These are phyloP conservation scores for Metarhizium guizhouense DNA, from an alignment of 2,329 filamentous ascomycete species.

Conservation along the genomic window DNA sequence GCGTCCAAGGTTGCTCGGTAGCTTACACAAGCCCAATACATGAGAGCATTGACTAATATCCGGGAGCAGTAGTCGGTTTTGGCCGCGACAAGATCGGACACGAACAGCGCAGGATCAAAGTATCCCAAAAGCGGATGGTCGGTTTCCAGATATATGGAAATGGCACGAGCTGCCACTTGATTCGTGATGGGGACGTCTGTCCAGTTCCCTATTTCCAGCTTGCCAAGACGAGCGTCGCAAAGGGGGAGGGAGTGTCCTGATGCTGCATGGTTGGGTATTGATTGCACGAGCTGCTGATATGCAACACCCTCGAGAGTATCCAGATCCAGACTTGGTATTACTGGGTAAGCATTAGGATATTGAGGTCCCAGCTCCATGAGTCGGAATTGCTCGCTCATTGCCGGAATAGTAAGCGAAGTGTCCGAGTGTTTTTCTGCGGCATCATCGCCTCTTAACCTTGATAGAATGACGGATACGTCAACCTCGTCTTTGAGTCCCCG, in stretches of 20 bases:
- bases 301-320: not conserved
- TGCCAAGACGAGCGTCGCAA: slow-evolving; percentile 18
- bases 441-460: slow-evolving; percentile 7
- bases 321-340: not conserved
- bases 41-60: slow-evolving; percentile 23
- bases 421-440: not conserved
- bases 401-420: too few species aligned
- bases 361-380: not conserved
- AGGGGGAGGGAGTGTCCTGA: not conserved
- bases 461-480: slow-evolving; percentile 13
- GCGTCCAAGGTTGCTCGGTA: not conserved
- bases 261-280: not conserved
- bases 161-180: slow-evolving; percentile 19
- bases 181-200: slow-evolving; percentile 21
- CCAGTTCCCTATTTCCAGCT: slow-evolving; percentile 23
- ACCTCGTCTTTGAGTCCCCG: slow-evolving; percentile 11
- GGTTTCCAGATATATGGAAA: slow-evolving; percentile 28
- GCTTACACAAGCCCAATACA: slow-evolving; percentile 27
- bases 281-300: not conserved
- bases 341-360: not conserved
- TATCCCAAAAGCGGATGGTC: slow-evolving; percentile 28
- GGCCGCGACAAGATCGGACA: slow-evolving; percentile 22
- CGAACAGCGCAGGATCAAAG: slow-evolving; percentile 26
- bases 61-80: slow-evolving; percentile 18
- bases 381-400: slow-evolving; percentile 1